Evolutionary conservation across 441 rosid genomes (phyloP), one percentile per base, ranked within the genome.

Genomic region (Lepidium campestre): DNA sequence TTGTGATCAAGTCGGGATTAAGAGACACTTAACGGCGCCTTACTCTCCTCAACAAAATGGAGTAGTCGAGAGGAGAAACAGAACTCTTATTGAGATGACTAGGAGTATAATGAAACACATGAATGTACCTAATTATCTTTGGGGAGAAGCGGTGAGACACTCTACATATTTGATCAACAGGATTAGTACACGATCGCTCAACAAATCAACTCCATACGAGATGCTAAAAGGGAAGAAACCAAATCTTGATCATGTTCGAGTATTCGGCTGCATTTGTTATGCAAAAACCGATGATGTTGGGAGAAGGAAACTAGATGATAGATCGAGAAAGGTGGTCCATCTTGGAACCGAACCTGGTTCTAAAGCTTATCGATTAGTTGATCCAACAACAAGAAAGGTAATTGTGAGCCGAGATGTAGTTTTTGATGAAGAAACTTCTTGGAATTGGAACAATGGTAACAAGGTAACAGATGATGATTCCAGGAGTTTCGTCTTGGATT

Each of bases 191-290:
- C 3, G 47, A 17, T 8, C 47, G 0, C 0, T 42, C 0, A 1
- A 0, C 1, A 0, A 0, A 3, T 0, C 0, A 0, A 42, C 12
- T 0, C 47, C 22, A 17, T 42, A 42, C 3, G 12, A 42, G 1
- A 2, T 0, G 5, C 0, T 15, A 7, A 15, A 42, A n/a, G 12
- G 22, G 12, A 17, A 42, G 12, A 42, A 42, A 2, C 22, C 47
- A 3, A 15, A 15, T 1, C 1, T 15, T 1, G 20, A 7, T 0
- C 46, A 41, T 7, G 0, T 14, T 0, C 6, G 1, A 2, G 45
- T 40, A 2, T 40, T 40, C 2, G 45, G 45, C 0, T 40, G 45
- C 10, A 0, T 34, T 0, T 2, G 36, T 9, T 34, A 34, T 34
- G 36, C 36, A 9, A 34, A 1, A 34, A 34, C 36, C 2, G 36